Conservation (phyloP, 2,329 filamentous ascomycete genomes). For the Aspergillus sp. region DNA sequence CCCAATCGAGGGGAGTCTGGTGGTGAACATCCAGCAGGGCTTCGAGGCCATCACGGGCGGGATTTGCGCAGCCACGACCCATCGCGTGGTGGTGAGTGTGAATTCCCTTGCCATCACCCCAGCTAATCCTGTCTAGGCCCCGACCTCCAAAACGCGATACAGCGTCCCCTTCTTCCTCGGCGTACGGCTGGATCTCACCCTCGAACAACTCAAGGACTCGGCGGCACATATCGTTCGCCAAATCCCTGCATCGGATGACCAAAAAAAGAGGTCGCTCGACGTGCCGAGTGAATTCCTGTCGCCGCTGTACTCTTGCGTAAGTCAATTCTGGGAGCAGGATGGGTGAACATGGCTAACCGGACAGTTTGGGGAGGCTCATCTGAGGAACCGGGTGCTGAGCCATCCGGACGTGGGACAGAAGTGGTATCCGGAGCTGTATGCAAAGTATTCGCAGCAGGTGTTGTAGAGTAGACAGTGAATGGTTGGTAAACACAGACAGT, state of each 20-base stretch:
- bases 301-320: slow-evolving; percentile 26
- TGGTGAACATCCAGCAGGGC: slow-evolving; percentile 44
- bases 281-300: slow-evolving; percentile 30
- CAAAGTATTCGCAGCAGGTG: slow-evolving; percentile 18
- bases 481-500: no score
- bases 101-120: no score
- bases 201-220: slow-evolving; percentile 31
- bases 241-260: slow-evolving; percentile 21
- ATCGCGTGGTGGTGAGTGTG: slow-evolving; percentile 25
- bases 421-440: slow-evolving; percentile 27
- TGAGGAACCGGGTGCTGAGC: slow-evolving; percentile 28
- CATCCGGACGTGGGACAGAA: slow-evolving; percentile 27
- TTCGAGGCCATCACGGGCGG: slow-evolving; percentile 49
- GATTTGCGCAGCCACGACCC: slow-evolving; percentile 38
- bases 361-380: slow-evolving; percentile 28
- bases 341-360: neutral
- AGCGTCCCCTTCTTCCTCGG: slow-evolving; percentile 50
- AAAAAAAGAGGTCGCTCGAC: slow-evolving; percentile 23
- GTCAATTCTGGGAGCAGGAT: slow-evolving; percentile 1
- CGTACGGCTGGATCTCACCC: slow-evolving; percentile 41
- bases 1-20: slow-evolving; percentile 35
- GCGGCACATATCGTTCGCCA: slow-evolving; percentile 22
- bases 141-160: slow-evolving; percentile 22
- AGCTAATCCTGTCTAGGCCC: slow-evolving; percentile 21
- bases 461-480: no score